Base-by-base conservation (phyloP, 345 rosid genomes). In the Eucalyptus microcorys region DNA sequence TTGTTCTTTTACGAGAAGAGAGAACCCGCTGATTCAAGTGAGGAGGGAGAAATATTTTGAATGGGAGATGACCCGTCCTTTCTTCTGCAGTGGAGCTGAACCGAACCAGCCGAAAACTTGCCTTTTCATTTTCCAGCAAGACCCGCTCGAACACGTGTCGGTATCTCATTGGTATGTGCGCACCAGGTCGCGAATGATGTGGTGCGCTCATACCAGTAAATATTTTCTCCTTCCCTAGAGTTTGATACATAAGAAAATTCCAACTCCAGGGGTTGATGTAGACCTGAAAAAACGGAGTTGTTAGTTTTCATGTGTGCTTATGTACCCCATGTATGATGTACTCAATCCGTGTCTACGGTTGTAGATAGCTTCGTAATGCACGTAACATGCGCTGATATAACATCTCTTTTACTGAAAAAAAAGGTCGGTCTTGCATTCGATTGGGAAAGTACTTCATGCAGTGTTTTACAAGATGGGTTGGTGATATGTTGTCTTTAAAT, bases 171-270 rank as follows among this genome's bases (percentile, higher is more conserved):
- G 0, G 6, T 14, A 49, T 49, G 6, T 13, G 6, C 16, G 1
- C 50, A 49, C 0, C 6, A 49, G 2, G 49, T 49, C 2, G 16
- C 1, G 16, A 11, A 49, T 5, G 7, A 49, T 0, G 52, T 1
- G 7, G 3, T 3, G 1, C 0, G 7, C 0, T 3, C 52, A 14
- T 13, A 0, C 2, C 49, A 13, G 1, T 48, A 0, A 49, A 14
- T 15, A 49, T 49, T 49, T 49, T 49, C 19, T 49, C 19, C 0
- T 49, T 14, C 19, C 3, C 52, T 49, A 2, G 50, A 15, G 19
- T 49, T 49, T 49, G 52, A 14, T 49, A 49, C 19, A 5, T 15
- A 49, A 49, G 52, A 2, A 49, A 49, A 49, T 49, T 49, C 50
- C 50, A 49, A 49, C 16, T 14, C 50, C 16, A 14, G 3, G 50